Evolutionary conservation across 257 asterid genomes (phyloP).

Genomic region (Ilex aquifolium): DNA sequence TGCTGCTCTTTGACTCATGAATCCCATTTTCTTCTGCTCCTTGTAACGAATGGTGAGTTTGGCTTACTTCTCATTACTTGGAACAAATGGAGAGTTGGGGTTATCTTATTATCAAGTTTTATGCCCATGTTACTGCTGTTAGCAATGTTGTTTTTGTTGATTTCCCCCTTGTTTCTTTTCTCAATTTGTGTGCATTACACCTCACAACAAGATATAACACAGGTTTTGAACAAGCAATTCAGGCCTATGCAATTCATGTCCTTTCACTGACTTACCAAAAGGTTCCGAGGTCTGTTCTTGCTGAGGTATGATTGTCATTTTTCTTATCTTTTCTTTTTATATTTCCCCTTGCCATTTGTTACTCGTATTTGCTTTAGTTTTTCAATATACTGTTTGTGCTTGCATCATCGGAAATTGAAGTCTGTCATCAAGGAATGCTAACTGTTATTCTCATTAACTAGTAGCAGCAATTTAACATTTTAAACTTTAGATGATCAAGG

Average conservation of each 20-base stretch:
- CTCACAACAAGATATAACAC: constrained; percentile 1
- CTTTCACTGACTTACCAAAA: constrained; percentile 75
- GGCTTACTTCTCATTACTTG: too few species aligned
- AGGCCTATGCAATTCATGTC: constrained; percentile 70
- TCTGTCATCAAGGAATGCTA: background rate
- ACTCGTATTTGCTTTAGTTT: background rate
- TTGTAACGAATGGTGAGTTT: too few species aligned
- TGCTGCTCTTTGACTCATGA: too few species aligned
- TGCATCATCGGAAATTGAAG: background rate
- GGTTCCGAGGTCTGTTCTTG: constrained; percentile 64
- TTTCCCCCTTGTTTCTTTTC: too few species aligned
- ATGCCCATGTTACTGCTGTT: too few species aligned
- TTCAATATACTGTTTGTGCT: background rate
- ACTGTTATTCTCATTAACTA: background rate
- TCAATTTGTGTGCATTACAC: too few species aligned
- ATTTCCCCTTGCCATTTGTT: background rate
- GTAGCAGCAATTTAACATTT: background rate
- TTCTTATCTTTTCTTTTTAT: too few species aligned
- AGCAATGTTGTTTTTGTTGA: too few species aligned
- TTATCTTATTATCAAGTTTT: too few species aligned
- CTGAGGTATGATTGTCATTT: constrained; percentile 59
- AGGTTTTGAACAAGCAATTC: constrained; percentile 95
- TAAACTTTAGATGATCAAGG: too few species aligned
- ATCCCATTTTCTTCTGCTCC: too few species aligned
- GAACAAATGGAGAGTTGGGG: too few species aligned